phyloP scores from a whole-genome alignment of 2,329 filamentous ascomycete genomes.

The Eutypa lata region DNA sequence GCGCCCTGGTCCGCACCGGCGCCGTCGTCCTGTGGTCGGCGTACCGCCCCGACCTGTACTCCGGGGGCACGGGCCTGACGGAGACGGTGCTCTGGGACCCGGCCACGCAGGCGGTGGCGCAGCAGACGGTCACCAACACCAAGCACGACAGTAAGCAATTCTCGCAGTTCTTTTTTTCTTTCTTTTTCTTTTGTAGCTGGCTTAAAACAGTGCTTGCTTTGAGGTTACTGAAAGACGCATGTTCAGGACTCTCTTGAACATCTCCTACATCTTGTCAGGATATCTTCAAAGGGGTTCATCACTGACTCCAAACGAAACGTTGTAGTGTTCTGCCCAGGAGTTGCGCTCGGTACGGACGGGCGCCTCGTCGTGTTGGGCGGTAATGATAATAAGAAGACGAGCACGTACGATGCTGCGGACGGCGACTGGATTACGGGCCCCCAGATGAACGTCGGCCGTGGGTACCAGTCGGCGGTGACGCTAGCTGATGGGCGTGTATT shows the following conservation, averaged over 20 bases:
- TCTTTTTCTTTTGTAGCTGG: too few relatives aligned
- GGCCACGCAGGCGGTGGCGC: conserved; percentile 20
- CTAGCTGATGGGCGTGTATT: conserved; percentile 53
- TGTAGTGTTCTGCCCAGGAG: conserved; percentile 50
- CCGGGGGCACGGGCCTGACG: conserved; percentile 14
- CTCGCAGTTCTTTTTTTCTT: too few relatives aligned
- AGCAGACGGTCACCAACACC: conserved; percentile 36
- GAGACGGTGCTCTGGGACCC: conserved; percentile 16
- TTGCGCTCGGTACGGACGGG: conserved; percentile 46
- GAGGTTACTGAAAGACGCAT: too few relatives aligned
- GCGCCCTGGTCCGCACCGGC: conserved; percentile 23
- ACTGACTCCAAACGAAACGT: too few relatives aligned
- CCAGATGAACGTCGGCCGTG: conserved; percentile 44
- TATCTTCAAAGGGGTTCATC: too few relatives aligned
- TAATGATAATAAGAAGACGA: conserved; percentile 43
- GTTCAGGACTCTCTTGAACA: too few relatives aligned
- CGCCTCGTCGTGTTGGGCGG: conserved; percentile 53
- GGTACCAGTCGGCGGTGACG: conserved; percentile 51
- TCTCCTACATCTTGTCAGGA: too few relatives aligned
- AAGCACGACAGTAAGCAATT: conserved; percentile 51
- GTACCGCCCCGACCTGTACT: conserved; percentile 14
- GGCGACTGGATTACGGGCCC: conserved; percentile 36
- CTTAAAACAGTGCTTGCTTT: too few relatives aligned
- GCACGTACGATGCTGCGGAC: conserved; percentile 41
- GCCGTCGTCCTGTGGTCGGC: conserved; percentile 25